These are phyloP conservation scores for Periconia macrospinosa DNA, from an alignment of 2,329 filamentous ascomycete species.

Conservation along the genomic window DNA sequence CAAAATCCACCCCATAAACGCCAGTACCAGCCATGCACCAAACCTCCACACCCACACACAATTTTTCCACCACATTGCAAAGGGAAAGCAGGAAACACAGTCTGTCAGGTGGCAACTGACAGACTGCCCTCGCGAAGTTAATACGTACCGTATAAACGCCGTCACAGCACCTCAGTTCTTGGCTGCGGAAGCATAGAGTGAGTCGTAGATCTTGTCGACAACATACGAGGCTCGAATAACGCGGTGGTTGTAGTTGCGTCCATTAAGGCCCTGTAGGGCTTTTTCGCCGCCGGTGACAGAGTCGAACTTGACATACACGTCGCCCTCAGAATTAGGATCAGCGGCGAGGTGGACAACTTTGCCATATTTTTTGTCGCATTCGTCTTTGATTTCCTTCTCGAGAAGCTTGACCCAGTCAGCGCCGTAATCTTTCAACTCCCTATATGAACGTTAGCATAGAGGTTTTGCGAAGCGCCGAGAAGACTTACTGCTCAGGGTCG, in stretches of 20 bases:
- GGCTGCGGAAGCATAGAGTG: constrained; percentile 61
- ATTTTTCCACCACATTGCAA: neutral
- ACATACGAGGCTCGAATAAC: constrained; percentile 94
- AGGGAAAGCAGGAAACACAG: neutral
- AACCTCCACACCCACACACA: neutral
- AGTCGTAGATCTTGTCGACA: constrained; percentile 98
- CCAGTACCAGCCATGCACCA: neutral
- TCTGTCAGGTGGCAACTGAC: constrained; percentile 1
- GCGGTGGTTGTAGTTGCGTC: constrained; percentile 89
- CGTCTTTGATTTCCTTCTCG: constrained; percentile 87
- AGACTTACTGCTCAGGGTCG: constrained; percentile 81
- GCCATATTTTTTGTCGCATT: constrained; percentile 95
- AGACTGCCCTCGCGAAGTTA: constrained; percentile 4
- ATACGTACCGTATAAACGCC: constrained; percentile 4
- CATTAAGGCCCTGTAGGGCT: constrained; percentile 96
- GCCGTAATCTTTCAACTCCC: constrained; percentile 30
- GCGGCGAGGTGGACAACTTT: constrained; percentile 96
- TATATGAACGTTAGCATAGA: constrained; percentile 20
- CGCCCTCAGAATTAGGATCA: constrained; percentile 90
- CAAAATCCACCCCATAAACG: neutral
- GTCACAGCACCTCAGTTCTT: constrained; percentile 18
- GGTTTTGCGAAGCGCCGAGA: neutral
- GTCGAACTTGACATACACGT: constrained; percentile 99
- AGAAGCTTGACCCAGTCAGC: constrained; percentile 82
- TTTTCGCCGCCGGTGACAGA: constrained; percentile 94